Conservation (phyloP, 2,329 filamentous ascomycete species). For the Xylaria sp. region DNA sequence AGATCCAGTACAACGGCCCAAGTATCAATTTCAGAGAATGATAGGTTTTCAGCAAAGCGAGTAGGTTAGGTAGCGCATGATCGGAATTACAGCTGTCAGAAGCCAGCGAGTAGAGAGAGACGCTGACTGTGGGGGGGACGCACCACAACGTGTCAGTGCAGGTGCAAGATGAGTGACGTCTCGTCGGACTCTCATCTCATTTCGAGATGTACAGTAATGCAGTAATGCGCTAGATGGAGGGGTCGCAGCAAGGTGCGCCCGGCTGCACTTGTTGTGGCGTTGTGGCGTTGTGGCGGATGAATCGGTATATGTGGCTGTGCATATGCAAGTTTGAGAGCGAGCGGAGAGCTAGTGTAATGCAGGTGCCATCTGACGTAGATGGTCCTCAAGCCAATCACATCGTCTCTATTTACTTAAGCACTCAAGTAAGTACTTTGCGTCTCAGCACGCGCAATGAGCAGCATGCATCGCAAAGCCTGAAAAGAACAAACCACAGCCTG, state of each 20-base stretch:
- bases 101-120: conserved; percentile 6
- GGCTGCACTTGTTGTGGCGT: background rate
- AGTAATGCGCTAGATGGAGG: too few relatives aligned
- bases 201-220: too few relatives aligned
- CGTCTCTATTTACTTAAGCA: background rate
- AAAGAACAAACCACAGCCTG: background rate
- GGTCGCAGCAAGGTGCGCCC: too few relatives aligned
- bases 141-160: conserved; percentile 21
- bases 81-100: conserved; percentile 18
- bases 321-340: background rate
- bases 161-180: conserved; percentile 15
- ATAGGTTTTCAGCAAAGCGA: conserved; percentile 15
- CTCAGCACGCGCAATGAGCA: background rate
- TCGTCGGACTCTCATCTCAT: too few relatives aligned
- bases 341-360: background rate
- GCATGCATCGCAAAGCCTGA: background rate
- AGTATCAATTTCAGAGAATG: background rate
- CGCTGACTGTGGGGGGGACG: background rate
- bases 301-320: background rate
- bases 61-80: conserved; percentile 11
- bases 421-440: background rate
- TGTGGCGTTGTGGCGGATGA: background rate
- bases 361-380: too few relatives aligned
- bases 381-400: background rate
- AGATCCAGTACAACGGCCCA: background rate